Conservation (phyloP, 2,329 filamentous ascomycete genomes). For the Pochonia chlamydosporia region DNA sequence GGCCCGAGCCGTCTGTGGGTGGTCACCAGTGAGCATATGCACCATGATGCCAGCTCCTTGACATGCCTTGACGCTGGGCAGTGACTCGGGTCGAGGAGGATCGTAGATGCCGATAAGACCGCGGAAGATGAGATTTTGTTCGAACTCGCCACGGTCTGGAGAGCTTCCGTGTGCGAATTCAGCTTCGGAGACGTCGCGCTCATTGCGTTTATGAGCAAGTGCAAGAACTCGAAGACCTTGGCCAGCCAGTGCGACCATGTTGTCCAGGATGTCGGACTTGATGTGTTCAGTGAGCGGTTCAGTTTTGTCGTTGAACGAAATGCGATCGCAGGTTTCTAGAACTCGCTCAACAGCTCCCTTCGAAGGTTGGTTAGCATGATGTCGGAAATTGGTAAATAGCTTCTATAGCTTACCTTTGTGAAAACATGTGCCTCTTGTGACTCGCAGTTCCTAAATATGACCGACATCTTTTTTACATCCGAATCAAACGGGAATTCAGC, state of each 20-base stretch:
- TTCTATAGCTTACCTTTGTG: constrained; percentile 34
- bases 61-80: constrained; percentile 50
- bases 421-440: constrained; percentile 36
- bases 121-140: constrained; percentile 51
- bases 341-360: constrained; percentile 61
- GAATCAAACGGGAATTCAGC: constrained; percentile 54
- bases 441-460: constrained; percentile 36
- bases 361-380: neutral
- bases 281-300: constrained; percentile 26
- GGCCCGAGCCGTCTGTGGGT: constrained; percentile 58
- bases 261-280: constrained; percentile 49
- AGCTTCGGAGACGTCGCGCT: constrained; percentile 15
- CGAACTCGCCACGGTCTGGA: constrained; percentile 13
- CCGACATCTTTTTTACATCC: constrained; percentile 53
- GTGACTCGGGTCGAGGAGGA: constrained; percentile 63
- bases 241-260: constrained; percentile 60
- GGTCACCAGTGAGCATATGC: constrained; percentile 67
- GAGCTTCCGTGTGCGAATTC: constrained; percentile 19
- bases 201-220: constrained; percentile 37
- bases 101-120: constrained; percentile 70
- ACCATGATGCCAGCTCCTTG: constrained; percentile 58
- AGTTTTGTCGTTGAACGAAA: constrained; percentile 33
- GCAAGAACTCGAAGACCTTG: constrained; percentile 62
- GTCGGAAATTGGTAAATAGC: no score
- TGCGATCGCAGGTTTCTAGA: constrained; percentile 49